Conservation (phyloP, 148 eudicot species). For the Hydrangea macrophylla region DNA sequence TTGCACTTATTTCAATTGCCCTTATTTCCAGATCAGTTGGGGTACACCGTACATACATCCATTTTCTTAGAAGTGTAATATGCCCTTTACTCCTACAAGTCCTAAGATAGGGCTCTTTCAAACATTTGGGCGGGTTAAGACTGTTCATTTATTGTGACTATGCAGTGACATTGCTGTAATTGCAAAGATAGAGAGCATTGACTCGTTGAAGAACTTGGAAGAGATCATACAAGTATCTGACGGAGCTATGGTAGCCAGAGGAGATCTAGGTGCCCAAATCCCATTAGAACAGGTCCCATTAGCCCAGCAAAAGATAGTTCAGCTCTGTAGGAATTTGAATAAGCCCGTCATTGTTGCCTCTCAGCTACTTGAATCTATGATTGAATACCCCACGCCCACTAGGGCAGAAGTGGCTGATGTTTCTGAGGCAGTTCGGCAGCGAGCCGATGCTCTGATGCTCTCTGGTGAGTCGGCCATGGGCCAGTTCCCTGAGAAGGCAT, state of each 20-base stretch:
- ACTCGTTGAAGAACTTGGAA: conserved; percentile 82
- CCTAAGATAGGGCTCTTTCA: neutral
- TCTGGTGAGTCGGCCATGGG: conserved; percentile 99
- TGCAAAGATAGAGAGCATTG: conserved; percentile 95
- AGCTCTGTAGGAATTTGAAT: conserved; percentile 73
- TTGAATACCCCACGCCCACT: conserved; percentile 92
- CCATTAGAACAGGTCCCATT: conserved; percentile 97
- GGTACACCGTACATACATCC: no score
- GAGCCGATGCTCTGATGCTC: conserved; percentile 93
- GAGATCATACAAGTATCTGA: conserved; percentile 90
- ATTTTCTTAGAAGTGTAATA: neutral
- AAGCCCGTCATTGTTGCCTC: conserved; percentile 96
- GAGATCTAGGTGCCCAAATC: conserved; percentile 97
- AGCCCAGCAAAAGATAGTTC: conserved; percentile 83
- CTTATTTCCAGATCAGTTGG: neutral
- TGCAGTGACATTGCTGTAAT: conserved; percentile 76
- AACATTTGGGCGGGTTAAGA: neutral
- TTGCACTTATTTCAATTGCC: neutral
- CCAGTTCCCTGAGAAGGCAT: conserved; percentile 79
- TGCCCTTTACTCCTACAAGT: neutral
- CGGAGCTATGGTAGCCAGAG: conserved; percentile 99
- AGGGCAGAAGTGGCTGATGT: conserved; percentile 99
- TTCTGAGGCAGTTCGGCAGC: conserved; percentile 96
- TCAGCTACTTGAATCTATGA: conserved; percentile 97
- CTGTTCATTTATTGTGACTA: neutral